Percentiles rank a stretch among this genome's conserved stretches.
Evolutionary conservation across 1,284 basidiomycete genomes (phyloP).

Genomic region (Athelia sp.): DNA sequence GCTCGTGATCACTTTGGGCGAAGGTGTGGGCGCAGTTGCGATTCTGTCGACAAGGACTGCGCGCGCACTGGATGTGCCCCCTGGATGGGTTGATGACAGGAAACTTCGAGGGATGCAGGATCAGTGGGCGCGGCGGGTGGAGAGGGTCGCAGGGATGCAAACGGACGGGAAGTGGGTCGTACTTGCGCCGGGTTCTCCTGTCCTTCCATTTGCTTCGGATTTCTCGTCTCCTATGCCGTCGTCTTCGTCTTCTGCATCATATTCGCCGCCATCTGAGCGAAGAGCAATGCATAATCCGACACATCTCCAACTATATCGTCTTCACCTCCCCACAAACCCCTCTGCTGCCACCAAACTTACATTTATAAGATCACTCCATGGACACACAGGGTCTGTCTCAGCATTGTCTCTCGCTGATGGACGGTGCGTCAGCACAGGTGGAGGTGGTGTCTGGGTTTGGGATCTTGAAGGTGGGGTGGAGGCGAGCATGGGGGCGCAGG

Average conservation of each 20-base stretch:
- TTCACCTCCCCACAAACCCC: conserved; percentile 52
- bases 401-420: conserved; percentile 72
- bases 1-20: conserved; percentile 63
- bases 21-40: conserved; percentile 30
- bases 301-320: conserved; percentile 66
- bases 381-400: conserved; percentile 60
- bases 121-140: conserved; percentile 72
- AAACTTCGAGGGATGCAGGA: conserved; percentile 59
- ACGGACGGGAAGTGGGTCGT: conserved; percentile 84
- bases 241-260: conserved; percentile 13
- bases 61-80: conserved; percentile 64
- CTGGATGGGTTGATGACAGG: conserved; percentile 64
- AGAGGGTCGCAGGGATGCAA: conserved; percentile 59
- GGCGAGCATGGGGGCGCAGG: conserved; percentile 42
- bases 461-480: conserved; percentile 68
- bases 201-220: conserved; percentile 11
- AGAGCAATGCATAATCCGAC: conserved; percentile 31
- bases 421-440: conserved; percentile 68
- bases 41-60: conserved; percentile 55
- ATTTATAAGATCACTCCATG: conserved; percentile 68
- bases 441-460: conserved; percentile 77
- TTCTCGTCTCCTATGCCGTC: conserved; percentile 16
- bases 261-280: too few species aligned
- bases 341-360: conserved; percentile 53
- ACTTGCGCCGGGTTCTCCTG: conserved; percentile 33